Evolutionary conservation across 192 early-diverging fungal genomes (phyloP).

Genomic region (Allomyces javanicus): DNA sequence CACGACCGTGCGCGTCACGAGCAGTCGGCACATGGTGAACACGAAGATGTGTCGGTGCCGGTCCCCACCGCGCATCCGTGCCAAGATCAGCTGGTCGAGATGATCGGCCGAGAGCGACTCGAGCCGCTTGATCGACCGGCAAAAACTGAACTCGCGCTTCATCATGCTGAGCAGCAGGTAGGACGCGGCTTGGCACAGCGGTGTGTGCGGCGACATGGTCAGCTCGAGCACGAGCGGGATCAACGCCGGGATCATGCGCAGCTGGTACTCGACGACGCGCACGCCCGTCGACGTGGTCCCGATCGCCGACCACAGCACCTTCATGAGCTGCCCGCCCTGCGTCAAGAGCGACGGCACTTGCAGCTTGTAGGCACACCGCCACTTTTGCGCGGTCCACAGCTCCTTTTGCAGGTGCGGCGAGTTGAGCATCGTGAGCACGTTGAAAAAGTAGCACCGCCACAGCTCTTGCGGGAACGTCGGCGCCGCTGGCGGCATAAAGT

Average conservation of each 20-base stretch:
- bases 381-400: constrained; percentile 28
- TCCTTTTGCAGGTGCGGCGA: constrained; percentile 34
- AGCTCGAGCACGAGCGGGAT: constrained; percentile 16
- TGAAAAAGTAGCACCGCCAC: constrained; percentile 18
- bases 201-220: constrained; percentile 20
- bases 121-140: constrained; percentile 12
- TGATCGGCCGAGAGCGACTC: constrained; percentile 25
- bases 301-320: constrained; percentile 26
- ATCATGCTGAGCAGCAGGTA: constrained; percentile 22
- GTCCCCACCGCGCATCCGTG: constrained; percentile 17
- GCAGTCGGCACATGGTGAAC: not conserved
- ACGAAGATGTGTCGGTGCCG: constrained; percentile 3
- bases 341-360: constrained; percentile 35
- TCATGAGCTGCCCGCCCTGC: constrained; percentile 27
- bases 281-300: not conserved
- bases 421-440: constrained; percentile 28
- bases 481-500: not conserved
- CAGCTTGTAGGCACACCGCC: constrained; percentile 31
- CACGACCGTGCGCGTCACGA: not conserved
- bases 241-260: constrained; percentile 2
- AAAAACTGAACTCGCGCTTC: constrained; percentile 5
- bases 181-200: constrained; percentile 15
- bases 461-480: constrained; percentile 8
- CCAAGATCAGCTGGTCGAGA: constrained; percentile 15
- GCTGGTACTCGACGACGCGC: constrained; percentile 3